A percentile compares a stretch with the other conserved stretches of the same genome.
Conservation (phyloP, 1,284 basidiomycete species). For the Cryptococcus hybrid region DNA sequence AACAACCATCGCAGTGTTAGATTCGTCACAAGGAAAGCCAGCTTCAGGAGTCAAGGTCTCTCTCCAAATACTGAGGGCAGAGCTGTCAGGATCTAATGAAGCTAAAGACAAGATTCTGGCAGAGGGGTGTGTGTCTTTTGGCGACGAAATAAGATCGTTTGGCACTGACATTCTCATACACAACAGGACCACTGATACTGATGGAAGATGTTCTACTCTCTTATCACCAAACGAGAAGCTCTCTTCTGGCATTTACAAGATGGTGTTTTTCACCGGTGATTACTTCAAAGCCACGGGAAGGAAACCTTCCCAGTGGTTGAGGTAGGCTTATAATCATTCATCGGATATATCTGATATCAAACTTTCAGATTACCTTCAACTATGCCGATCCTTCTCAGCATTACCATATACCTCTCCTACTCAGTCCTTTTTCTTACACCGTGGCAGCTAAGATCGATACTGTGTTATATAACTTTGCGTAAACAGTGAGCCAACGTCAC, state of each 20-base stretch:
- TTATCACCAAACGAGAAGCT: slow-evolving; percentile 56
- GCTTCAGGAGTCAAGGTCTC: slow-evolving; percentile 64
- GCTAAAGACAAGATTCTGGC: too few relatives aligned
- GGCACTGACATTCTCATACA: too few relatives aligned
- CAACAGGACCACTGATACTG: too few relatives aligned
- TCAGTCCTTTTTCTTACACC: slow-evolving; percentile 91
- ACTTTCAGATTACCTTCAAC: slow-evolving; percentile 67
- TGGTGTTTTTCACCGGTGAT: slow-evolving; percentile 69
- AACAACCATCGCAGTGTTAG: slow-evolving; percentile 62
- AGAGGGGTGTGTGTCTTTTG: too few relatives aligned
- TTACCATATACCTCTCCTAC: slow-evolving; percentile 85
- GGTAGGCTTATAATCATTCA: slow-evolving; percentile 15
- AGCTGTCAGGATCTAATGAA: too few relatives aligned
- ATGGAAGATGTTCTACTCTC: slow-evolving; percentile 63
- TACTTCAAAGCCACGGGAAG: slow-evolving; percentile 68
- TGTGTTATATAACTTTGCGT: too few relatives aligned
- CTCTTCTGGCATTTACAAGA: slow-evolving; percentile 68
- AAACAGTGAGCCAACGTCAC: too few relatives aligned
- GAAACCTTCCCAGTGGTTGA: slow-evolving; percentile 68
- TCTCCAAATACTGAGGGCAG: slow-evolving; percentile 45
- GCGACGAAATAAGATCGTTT: too few relatives aligned
- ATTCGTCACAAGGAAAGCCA: slow-evolving; percentile 77
- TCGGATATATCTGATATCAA: neutral
- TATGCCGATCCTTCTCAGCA: slow-evolving; percentile 70
- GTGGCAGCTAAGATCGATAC: slow-evolving; percentile 62